These are phyloP conservation scores for Thermothelomyces thermophilus DNA, from an alignment of 2,329 filamentous ascomycete species.

Conservation along the genomic window DNA sequence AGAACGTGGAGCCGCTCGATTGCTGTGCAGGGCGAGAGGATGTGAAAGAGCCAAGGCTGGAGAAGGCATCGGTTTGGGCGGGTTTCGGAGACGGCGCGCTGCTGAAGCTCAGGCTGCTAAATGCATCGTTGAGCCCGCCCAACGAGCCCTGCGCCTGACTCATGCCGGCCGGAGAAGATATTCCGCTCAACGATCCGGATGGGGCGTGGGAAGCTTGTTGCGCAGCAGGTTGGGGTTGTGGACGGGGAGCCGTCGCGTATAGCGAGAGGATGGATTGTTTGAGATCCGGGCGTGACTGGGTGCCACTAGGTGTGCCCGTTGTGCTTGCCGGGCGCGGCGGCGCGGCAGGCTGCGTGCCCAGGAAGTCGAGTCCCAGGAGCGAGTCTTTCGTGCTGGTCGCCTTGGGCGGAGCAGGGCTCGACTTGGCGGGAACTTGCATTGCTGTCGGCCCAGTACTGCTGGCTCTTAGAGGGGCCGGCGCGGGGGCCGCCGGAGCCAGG, in stretches of 20 bases:
- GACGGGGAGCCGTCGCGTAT: conserved; percentile 77
- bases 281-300: conserved; percentile 78
- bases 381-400: conserved; percentile 77
- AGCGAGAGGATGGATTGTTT: conserved; percentile 97
- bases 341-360: conserved; percentile 63
- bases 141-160: conserved; percentile 42
- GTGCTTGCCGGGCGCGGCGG: conserved; percentile 81
- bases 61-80: conserved; percentile 33
- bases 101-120: conserved; percentile 47
- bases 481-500: conserved; percentile 34
- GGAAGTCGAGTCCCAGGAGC: conserved; percentile 85
- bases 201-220: conserved; percentile 50
- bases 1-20: conserved; percentile 37
- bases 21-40: conserved; percentile 31
- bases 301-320: conserved; percentile 54
- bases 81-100: conserved; percentile 38
- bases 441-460: conserved; percentile 64
- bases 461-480: conserved; percentile 51
- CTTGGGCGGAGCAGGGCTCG: conserved; percentile 60
- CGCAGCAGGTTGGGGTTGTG: conserved; percentile 47
- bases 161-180: conserved; percentile 49
- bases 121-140: conserved; percentile 73
- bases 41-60: conserved; percentile 26
- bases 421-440: conserved; percentile 52
- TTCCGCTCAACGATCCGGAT: conserved; percentile 59